Evolutionary conservation across 163 green algal genomes (phyloP), one percentile per base, ranked within the genome.

Genomic region (Chlamydomonas reinhardtii): DNA sequence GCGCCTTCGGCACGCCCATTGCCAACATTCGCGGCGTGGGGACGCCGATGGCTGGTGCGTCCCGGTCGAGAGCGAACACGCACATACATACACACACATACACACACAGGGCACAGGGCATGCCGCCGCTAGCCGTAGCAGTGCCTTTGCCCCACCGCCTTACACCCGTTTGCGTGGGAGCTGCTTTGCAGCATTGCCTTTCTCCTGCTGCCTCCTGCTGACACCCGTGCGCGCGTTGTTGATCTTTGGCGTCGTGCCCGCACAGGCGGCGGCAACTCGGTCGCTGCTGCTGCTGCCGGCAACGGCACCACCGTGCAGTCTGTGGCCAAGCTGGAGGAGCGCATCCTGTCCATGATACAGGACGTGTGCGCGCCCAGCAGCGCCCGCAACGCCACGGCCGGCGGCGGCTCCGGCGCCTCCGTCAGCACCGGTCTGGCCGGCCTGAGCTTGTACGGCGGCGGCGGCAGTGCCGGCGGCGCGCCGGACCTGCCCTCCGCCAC

Each of bases 291-390:
- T 1, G 25, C 62, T 32, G 65, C 65, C 29, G 37, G 24, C 62
- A 29, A 43, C 64, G 59, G 35, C 34, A 35, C 15, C 14, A 48
- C 11, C 22, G 34, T 70, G 0, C 34, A 39, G 0, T 74, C 66
- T 14, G 25, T 86, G 19, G 56, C 56, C 27, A 73, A 74, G 29
- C 70, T 86, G 34, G 80, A 86, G 80, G 80, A 86, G 70, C 80
- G 80, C 70, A 86, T 86, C 29, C 74, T 74, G 56, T 0, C 20
- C 6, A 69, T 78, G 12, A 86, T 86, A 31, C 29, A 34, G 27
- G 80, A 86, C 80, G 80, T 86, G 14, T 86, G 80, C 71, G 56
- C 69, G 17, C 80, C 80, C 15, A 27, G 34, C 54, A 71, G 31
- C 56, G 64, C 56, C 22, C 80, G 69, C 70, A 9, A n/a, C 37